Base-by-base conservation (phyloP, 345 rosid species). In the Diplotaxis tenuifolia region DNA sequence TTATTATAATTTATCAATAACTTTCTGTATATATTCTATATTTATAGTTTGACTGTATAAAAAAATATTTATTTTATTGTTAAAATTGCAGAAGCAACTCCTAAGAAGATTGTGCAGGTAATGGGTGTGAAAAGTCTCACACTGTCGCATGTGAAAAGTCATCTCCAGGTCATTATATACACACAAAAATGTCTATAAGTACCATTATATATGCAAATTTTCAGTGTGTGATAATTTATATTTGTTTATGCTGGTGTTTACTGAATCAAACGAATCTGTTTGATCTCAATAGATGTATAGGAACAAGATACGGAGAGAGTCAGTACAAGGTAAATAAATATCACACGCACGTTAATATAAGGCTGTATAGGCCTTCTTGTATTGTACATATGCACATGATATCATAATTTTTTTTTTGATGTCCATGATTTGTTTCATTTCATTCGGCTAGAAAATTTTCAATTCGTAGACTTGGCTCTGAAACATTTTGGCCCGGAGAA, bases 91-190 rank as follows among this genome's bases (percentile, higher is more conserved):
- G 92, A 79, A 28, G 96, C 96, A 15, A 89, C 88, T 10, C 96
- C 92, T 45, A 89, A 86, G 59, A 83, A 81, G 32, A 91, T 83
- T 62, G 68, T 83, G 49, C 86, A 79, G 76, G 78, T 80, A 14
- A 87, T 87, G 90, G 85, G 79, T 82, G 88, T 68, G 50, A 81
- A 69, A 42, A 82, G 75, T 71, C 83, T 89, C 40, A 84, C 88
- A 0, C 76, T 89, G 6, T 83, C 92, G 23, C 96, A 89, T 56
- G 89, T 87, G 25, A 87, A 89, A 68, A 89, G 92, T 78, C 96
- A 87, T 78, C 82, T 89, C 47, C 92, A 89, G 96, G 92, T 75
- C 19, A 7, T 31, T 32, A 9, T 38, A 32, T 40, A 23, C 14
- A 47, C 25, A 64, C 14, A n/a, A 7, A 40, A 15, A 19, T 12